Evolutionary conservation across 345 rosid genomes (phyloP).

Genomic region (Cardiospermum halicacabum): DNA sequence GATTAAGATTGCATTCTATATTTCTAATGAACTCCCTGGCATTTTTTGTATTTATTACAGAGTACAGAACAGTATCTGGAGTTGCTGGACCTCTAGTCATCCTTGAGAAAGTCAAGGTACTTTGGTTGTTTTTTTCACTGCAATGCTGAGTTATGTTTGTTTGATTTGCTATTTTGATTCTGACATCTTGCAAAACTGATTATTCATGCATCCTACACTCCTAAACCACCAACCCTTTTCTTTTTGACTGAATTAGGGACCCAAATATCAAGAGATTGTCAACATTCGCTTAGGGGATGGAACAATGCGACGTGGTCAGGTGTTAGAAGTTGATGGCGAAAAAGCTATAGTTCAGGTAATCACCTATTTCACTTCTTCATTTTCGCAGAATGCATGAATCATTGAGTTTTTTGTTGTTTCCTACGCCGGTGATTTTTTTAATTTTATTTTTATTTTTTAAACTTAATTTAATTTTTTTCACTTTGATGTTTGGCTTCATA

Average conservation of each 20-base stretch:
- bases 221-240: no score
- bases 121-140: constrained; percentile 2
- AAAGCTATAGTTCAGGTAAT: constrained; percentile 95
- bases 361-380: background rate
- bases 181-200: background rate
- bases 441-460: no score
- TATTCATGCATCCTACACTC: background rate
- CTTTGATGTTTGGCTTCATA: background rate
- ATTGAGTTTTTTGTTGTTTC: background rate
- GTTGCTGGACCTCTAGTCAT: constrained; percentile 98
- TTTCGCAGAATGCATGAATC: background rate
- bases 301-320: constrained; percentile 91
- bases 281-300: constrained; percentile 94
- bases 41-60: constrained; percentile 31
- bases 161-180: background rate
- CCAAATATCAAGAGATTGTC: constrained; percentile 95
- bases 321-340: constrained; percentile 97
- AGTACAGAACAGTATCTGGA: constrained; percentile 93
- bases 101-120: constrained; percentile 94
- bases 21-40: background rate
- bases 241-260: constrained; percentile 53
- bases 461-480: no score
- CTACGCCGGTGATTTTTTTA: background rate
- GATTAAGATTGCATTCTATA: constrained; percentile 8
- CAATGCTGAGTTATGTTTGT: background rate